Evolutionary conservation across 2,329 filamentous ascomycete genomes (phyloP), one percentile per base, ranked within the genome.

Genomic region (Xylariaceae sp.): DNA sequence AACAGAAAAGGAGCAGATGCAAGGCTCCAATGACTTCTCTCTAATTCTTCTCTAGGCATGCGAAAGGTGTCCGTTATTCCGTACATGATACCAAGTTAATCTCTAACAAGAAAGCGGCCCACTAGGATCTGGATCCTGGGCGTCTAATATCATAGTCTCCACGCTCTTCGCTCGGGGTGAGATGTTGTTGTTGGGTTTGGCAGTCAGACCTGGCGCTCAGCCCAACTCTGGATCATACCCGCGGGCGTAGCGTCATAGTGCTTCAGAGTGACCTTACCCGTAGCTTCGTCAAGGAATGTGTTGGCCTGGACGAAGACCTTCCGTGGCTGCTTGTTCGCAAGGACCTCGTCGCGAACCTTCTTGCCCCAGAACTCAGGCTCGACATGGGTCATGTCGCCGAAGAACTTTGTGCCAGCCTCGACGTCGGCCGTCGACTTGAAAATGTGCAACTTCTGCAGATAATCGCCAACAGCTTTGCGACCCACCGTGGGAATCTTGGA

Each of bases 251-350:
- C 82, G 66, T 95, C 90, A 74, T 97, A 97, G 76, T 97, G 91
- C 77, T 87, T 89, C 74, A 96, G 75, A 11, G 80, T 81, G 35
- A 95, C 89, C 72, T 86, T 83, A 59, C 88, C 90, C 0, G 82
- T 84, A 10, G 81, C 76, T 72, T 84, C 81, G 62, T 88, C 84
- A 47, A 94, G 71, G 58, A 87, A 82, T 0, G 93, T 97, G 74
- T 96, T 97, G 61, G 90, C 91, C 78, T 97, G 92, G 56, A 97
- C 91, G 77, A 96, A 97, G 50, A 97, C 88, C 79, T 92, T 92
- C 61, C 89, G 79, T n/a, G 89, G 89, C 75, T 89, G 88, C 77
- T 90, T 90, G 74, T 90, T 89, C 67, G 81, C 79, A 48, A 93
- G 75, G 23, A 93, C 89, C 61, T 89, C 82, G 51, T 88, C 84